Percentiles rank a stretch among this genome's conserved stretches.
Evolutionary conservation across 306 rosid genomes (phyloP).

Genomic region (Amphicarpaea edgeworthii): DNA sequence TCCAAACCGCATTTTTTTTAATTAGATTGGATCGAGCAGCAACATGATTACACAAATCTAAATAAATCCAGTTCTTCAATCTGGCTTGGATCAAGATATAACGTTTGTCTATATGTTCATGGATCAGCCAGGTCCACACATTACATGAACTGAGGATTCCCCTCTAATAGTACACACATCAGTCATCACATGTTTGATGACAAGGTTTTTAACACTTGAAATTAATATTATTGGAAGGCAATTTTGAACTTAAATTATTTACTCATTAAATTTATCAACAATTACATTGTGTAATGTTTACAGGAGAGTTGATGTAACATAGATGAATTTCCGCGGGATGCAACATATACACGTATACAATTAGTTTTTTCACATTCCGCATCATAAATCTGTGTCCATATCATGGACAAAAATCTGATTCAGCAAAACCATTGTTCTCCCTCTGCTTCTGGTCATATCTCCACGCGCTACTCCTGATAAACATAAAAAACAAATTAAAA

Average conservation of each 20-base stretch:
- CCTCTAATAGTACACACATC: no score
- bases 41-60: no score
- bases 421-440: slow-evolving; percentile 41
- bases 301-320: slow-evolving; percentile 18
- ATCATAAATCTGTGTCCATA: slow-evolving; percentile 33
- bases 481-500: slow-evolving; percentile 18
- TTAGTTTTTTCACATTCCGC: slow-evolving; percentile 39
- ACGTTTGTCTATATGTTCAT: no score
- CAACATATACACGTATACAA: slow-evolving; percentile 44
- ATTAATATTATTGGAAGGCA: background rate
- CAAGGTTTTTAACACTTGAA: slow-evolving; percentile 15
- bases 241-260: slow-evolving; percentile 18
- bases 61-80: no score
- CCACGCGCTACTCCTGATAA: slow-evolving; percentile 55
- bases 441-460: slow-evolving; percentile 38
- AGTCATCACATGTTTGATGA: background rate
- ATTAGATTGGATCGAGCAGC: no score
- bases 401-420: slow-evolving; percentile 29
- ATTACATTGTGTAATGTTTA: slow-evolving; percentile 38
- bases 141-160: no score
- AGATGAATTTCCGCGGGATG: slow-evolving; percentile 46
- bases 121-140: no score
- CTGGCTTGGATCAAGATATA: no score
- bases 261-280: slow-evolving; percentile 25
- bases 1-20: no score